Evolutionary conservation across 192 early-diverging fungal species (phyloP), one percentile per base, ranked within the genome.

Genomic region (Umbelopsis ramanniana): DNA sequence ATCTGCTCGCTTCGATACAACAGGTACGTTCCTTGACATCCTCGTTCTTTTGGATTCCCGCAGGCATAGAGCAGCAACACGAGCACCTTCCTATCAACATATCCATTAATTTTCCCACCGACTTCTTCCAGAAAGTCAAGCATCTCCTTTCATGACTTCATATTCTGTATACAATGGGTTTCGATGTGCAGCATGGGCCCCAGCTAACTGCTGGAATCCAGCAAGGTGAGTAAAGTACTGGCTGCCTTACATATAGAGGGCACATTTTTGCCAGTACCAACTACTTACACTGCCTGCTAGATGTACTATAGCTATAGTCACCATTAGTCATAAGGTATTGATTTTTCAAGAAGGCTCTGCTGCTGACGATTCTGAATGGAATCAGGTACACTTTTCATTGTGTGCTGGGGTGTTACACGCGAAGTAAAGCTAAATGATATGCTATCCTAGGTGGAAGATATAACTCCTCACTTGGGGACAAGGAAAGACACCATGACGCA

Each of bases 81-180:
- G n/a, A n/a, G n/a, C n/a, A n/a, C n/a, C n/a, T n/a, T n/a, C n/a
- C n/a, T n/a, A n/a, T n/a, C n/a, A n/a, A n/a, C n/a, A n/a, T n/a
- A 1, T 29, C 3, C 29, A 29, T 29, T 29, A 29, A 29, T 29
- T 3, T 29, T 29, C 3, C n/a, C n/a, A n/a, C n/a, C n/a, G n/a
- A n/a, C 29, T 43, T 43, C 40, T 43, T 43, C 40, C 33, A 63
- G 57, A 63, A 37, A 63, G n/a, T 15, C 17, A 63, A 19, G 33
- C 26, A 5, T 17, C 29, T 2, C 33, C 57, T 14, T 63, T 63
- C 33, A 63, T 63, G 57, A 63, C 57, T 5, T 29, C 57, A 12
- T 63, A 19, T 63, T 22, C 57, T 35, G 57, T 63, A 0, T 63
- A 63, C 15, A 63, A 63, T 63, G 57, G 57, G 4, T 63, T 63